phyloP scores from a whole-genome alignment of 768 basidiomycete genomes.

The Kwoniella europaea region DNA sequence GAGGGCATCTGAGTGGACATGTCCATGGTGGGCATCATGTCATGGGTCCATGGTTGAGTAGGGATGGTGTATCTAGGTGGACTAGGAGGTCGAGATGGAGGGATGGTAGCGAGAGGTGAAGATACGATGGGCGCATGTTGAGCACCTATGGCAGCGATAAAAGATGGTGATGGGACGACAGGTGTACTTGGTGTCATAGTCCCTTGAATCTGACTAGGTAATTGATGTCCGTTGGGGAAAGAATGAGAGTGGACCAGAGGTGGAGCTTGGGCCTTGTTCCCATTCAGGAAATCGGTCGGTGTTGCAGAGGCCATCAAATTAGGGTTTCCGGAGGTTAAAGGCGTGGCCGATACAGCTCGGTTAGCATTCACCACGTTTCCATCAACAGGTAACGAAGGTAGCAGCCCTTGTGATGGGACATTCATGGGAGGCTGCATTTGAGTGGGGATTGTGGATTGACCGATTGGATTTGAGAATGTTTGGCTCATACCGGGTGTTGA shows the following conservation, averaged over 20 bases:
- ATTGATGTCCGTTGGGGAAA: conserved; percentile 56
- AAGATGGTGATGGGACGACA: conserved; percentile 35
- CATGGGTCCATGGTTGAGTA: conserved; percentile 29
- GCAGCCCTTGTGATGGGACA: conserved; percentile 19
- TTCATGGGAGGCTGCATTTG: conserved; percentile 12
- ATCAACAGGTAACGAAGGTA: conserved; percentile 40
- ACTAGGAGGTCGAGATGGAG: conserved; percentile 48
- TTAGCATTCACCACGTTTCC: conserved; percentile 5
- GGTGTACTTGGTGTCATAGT: conserved; percentile 39
- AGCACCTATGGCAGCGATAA: conserved; percentile 38
- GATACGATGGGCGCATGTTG: conserved; percentile 50
- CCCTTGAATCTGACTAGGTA: conserved; percentile 48
- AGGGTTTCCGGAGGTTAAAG: conserved; percentile 20
- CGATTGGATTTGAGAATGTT: conserved; percentile 1
- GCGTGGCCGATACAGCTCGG: conserved; percentile 8
- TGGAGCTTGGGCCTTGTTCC: conserved; percentile 37
- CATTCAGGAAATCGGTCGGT: not conserved
- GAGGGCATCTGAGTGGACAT: not conserved
- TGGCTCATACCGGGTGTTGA: not conserved
- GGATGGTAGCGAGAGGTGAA: conserved; percentile 50
- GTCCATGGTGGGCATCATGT: conserved; percentile 18
- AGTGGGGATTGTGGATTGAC: not conserved
- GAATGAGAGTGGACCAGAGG: conserved; percentile 57
- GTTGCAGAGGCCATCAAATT: conserved; percentile 9
- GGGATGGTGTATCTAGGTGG: conserved; percentile 45